A percentile compares a stretch with the other conserved stretches of the same genome.
phyloP scores from a whole-genome alignment of 331 rosid species.

The Quercus tomentella region DNA sequence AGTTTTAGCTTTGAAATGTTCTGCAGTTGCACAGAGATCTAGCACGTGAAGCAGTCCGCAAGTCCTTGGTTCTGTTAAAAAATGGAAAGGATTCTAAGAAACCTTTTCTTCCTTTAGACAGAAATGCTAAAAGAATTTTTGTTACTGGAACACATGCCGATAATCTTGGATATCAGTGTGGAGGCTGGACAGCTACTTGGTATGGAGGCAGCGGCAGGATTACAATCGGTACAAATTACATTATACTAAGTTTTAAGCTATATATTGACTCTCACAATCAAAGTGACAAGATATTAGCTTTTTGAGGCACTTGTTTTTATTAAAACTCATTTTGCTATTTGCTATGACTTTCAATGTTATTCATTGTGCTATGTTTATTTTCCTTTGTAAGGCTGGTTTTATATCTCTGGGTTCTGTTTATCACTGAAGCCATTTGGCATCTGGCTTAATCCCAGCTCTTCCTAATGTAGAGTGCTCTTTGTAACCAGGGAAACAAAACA shows the following conservation, averaged over 20 bases:
- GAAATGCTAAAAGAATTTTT: slow-evolving; percentile 61
- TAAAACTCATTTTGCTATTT: background rate
- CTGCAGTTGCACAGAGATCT: slow-evolving; percentile 74
- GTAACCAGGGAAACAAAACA: no score
- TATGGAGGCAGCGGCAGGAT: slow-evolving; percentile 59
- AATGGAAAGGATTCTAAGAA: slow-evolving; percentile 58
- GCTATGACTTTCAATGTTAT: background rate
- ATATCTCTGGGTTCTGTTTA: background rate
- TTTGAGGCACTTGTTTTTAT: background rate
- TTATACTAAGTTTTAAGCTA: background rate
- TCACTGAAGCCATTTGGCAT: background rate
- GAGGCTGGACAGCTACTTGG: slow-evolving; percentile 86
- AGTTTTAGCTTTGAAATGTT: slow-evolving; percentile 8
- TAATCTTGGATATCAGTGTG: slow-evolving; percentile 83
- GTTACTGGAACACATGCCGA: slow-evolving; percentile 76
- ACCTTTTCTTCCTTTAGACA: slow-evolving; percentile 76
- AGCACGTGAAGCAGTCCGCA: slow-evolving; percentile 80
- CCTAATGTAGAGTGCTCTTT: background rate
- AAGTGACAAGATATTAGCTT: background rate
- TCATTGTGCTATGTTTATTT: background rate
- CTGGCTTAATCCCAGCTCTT: background rate
- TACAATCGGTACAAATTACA: slow-evolving; percentile 52
- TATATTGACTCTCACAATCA: background rate
- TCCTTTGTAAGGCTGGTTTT: background rate
- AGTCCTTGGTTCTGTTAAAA: slow-evolving; percentile 84